phyloP scores from a whole-genome alignment of 345 rosid genomes.

The Gossypium sturtianum region DNA sequence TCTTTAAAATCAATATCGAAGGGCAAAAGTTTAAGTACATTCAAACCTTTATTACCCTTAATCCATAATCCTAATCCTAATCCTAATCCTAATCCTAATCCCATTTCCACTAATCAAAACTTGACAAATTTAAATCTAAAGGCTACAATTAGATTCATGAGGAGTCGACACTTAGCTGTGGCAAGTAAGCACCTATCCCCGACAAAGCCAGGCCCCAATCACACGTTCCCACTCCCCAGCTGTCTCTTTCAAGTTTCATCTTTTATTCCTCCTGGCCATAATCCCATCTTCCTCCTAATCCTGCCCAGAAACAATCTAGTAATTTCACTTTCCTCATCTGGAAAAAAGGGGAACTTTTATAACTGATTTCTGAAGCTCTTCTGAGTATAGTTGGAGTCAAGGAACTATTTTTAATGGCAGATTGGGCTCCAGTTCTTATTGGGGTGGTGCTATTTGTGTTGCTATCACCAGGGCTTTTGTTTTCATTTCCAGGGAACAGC shows the following conservation, averaged over 20 bases:
- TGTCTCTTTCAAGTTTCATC: not conserved
- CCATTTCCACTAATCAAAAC: not conserved
- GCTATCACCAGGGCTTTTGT: slow-evolving; percentile 79
- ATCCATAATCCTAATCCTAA: no score
- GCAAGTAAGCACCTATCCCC: not conserved
- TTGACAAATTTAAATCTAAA: not conserved
- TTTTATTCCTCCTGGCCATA: not conserved
- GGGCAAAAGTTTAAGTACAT: not conserved
- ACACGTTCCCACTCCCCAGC: not conserved
- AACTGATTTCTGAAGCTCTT: slow-evolving; percentile 1
- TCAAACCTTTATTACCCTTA: not conserved
- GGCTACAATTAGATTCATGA: not conserved
- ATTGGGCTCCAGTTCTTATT: slow-evolving; percentile 88
- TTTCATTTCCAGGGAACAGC: slow-evolving; percentile 65
- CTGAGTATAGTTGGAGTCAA: not conserved
- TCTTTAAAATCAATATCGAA: not conserved
- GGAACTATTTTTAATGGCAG: slow-evolving; percentile 48
- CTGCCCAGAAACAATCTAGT: not conserved
- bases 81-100: not conserved
- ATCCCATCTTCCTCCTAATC: not conserved
- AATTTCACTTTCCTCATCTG: not conserved
- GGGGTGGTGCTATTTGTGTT: slow-evolving; percentile 80
- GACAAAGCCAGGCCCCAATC: not conserved
- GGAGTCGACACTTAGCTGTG: not conserved
- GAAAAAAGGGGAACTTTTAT: not conserved